Conservation (phyloP, 2,329 filamentous ascomycete genomes). For the Helicocarpus griseus region DNA sequence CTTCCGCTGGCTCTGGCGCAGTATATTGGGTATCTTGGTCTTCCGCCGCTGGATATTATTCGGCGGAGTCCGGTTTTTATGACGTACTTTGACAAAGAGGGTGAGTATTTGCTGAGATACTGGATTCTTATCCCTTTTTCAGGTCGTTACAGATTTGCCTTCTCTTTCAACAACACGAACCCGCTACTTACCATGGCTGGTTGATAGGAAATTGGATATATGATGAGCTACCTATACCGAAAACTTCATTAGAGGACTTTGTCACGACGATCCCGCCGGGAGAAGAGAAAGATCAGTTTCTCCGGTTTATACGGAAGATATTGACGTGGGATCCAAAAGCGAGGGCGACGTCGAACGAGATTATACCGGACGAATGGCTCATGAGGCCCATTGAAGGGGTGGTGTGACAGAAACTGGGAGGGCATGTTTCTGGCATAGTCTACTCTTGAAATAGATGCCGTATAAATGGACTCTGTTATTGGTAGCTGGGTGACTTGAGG, state of each 20-base stretch:
- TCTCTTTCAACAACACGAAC: not conserved
- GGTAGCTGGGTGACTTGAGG: too few species aligned
- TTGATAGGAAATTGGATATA: conserved; percentile 16
- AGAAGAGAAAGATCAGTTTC: conserved; percentile 17
- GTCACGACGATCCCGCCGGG: conserved; percentile 16
- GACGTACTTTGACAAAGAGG: conserved; percentile 15
- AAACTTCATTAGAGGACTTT: conserved; percentile 11
- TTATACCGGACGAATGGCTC: conserved; percentile 17
- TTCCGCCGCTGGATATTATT: conserved; percentile 17
- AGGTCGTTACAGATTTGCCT: too few species aligned
- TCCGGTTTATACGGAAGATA: conserved; percentile 19
- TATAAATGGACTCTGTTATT: too few species aligned
- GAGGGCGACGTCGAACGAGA: conserved; percentile 12
- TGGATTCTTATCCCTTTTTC: too few species aligned
- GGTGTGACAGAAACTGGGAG: too few species aligned
- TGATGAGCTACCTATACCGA: conserved; percentile 14
- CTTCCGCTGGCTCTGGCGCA: conserved; percentile 19
- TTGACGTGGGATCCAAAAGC: conserved; percentile 17
- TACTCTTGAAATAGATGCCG: too few species aligned
- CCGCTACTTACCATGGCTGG: not conserved
- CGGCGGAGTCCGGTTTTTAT: conserved; percentile 13
- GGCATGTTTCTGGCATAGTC: too few species aligned
- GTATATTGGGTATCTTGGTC: conserved; percentile 21
- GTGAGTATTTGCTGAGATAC: too few species aligned
- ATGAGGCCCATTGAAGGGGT: too few species aligned